Percentiles rank a stretch among this genome's conserved stretches.
These are phyloP conservation scores for Aspergillus fischeri DNA, from an alignment of 2,329 filamentous ascomycete genomes.

Conservation along the genomic window DNA sequence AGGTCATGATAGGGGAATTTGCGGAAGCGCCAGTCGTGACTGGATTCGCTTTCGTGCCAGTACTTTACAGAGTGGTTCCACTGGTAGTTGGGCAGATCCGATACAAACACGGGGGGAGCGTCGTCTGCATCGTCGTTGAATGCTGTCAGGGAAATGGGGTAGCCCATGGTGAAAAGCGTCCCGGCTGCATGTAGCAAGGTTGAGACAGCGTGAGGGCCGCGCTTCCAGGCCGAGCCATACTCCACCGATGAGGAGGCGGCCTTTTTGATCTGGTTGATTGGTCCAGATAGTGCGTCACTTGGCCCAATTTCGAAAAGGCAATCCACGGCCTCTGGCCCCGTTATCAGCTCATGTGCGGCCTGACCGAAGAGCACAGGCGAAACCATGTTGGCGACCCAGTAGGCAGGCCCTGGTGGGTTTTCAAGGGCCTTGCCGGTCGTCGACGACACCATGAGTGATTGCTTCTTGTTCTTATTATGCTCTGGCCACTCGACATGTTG, in stretches of 20 bases:
- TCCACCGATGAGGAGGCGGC: not conserved
- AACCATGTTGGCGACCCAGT: not conserved
- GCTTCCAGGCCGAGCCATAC: not conserved
- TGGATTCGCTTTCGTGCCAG: constrained; percentile 5
- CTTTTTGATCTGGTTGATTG: not conserved
- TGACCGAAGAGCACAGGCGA: not conserved
- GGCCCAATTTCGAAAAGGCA: not conserved
- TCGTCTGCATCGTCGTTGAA: not conserved
- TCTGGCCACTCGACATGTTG: not conserved
- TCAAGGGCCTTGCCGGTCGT: not conserved
- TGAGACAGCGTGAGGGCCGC: not conserved
- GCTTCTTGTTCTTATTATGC: not conserved
- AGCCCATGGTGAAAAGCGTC: not conserved
- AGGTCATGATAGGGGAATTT: constrained; percentile 7
- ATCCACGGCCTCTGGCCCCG: not conserved
- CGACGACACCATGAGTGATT: not conserved
- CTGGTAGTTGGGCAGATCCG: constrained; percentile 6
- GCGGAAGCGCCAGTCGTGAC: constrained; percentile 3
- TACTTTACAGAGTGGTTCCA: constrained; percentile 5
- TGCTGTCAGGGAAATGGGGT: not conserved
- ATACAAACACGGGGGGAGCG: not conserved
- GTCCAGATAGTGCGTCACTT: not conserved
- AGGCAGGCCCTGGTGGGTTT: not conserved
- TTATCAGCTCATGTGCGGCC: not conserved
- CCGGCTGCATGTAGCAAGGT: not conserved